Base-by-base conservation (phyloP, 352 stramenopile species). In the Globisporangium heterothallicum region DNA sequence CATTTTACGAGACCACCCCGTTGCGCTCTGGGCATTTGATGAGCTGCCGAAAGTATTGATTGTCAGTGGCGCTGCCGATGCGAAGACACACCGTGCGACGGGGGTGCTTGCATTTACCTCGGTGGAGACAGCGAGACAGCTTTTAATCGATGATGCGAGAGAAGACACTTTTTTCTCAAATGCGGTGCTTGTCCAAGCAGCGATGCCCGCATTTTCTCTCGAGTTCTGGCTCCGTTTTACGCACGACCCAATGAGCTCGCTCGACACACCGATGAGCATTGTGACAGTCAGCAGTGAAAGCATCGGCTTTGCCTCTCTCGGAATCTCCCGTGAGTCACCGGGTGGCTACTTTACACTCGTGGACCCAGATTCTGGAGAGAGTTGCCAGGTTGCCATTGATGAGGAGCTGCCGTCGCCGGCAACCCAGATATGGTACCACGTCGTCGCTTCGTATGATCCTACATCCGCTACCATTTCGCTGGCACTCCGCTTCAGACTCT, bases 1-100 rank as follows among this genome's bases (percentile, higher is more conserved):
- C 14, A 9, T 88, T 2, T 45, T 92, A 1, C 70, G 76, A 12
- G 80, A 87, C 25, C 81, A 85, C n/a, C 80, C 80, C 1, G 78
- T 82, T 1, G 35, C 49, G 6, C 44, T 88, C 4, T 87, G 78
- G 76, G 36, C 64, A 1, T 87, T 92, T 27, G 72, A 85, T 30
- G 61, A 72, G 2, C 45, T 68, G 8, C 24, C 50, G 2, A 66
- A 69, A 19, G 50, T 65, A 10, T 38, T 70, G 5, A 51, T 76
- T 16, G n/a, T 27, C 25, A 64, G 29, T 35, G 35, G 5, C 7
- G 30, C 18, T 6, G 16, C 27, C 1, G 41, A 46, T 16, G 41
- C 19, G 18, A 29, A 24, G 8, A 40, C 13, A 4, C 40, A 34
- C 19, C 52, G 24, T 42, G 38, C 51, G 56, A 60, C 19, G 6